A percentile compares a stretch with the other conserved stretches of the same genome.
These are phyloP conservation scores for Eucalyptus urophylla DNA, from an alignment of 345 rosid species.

Conservation along the genomic window DNA sequence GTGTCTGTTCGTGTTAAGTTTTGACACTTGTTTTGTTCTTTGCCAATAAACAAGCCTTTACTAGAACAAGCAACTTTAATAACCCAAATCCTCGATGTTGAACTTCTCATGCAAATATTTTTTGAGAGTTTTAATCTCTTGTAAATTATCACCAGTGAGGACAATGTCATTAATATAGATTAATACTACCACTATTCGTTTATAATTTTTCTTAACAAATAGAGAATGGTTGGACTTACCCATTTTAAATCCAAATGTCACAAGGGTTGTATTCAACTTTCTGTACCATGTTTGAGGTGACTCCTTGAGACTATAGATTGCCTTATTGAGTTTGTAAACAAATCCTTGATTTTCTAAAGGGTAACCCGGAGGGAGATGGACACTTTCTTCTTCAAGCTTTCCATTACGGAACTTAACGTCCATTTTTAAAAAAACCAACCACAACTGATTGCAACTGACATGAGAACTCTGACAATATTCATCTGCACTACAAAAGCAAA, in stretches of 20 bases:
- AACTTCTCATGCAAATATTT: not conserved
- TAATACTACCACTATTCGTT: too few species aligned
- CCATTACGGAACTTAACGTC: not conserved
- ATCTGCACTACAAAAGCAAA: not conserved
- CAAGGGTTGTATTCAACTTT: not conserved
- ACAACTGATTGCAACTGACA: too few species aligned
- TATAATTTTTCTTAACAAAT: not conserved
- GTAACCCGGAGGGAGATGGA: not conserved
- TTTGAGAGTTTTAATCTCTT: too few species aligned
- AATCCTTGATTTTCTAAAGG: too few species aligned
- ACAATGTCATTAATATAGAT: not conserved
- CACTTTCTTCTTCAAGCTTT: not conserved
- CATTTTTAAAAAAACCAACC: not conserved
- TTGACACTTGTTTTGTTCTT: rapidly evolving
- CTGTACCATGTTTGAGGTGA: not conserved
- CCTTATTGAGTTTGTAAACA: not conserved
- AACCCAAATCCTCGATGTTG: not conserved
- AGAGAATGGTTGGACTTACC: not conserved
- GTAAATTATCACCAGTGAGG: too few species aligned
- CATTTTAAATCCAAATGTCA: not conserved
- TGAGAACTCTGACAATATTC: not conserved
- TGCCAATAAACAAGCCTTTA: not conserved
- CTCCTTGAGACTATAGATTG: not conserved
- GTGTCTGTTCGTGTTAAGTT: rapidly evolving
- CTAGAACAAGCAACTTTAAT: not conserved